These are phyloP conservation scores for Emergomyces pasteurianus DNA, from an alignment of 2,329 filamentous ascomycete genomes.

Conservation along the genomic window DNA sequence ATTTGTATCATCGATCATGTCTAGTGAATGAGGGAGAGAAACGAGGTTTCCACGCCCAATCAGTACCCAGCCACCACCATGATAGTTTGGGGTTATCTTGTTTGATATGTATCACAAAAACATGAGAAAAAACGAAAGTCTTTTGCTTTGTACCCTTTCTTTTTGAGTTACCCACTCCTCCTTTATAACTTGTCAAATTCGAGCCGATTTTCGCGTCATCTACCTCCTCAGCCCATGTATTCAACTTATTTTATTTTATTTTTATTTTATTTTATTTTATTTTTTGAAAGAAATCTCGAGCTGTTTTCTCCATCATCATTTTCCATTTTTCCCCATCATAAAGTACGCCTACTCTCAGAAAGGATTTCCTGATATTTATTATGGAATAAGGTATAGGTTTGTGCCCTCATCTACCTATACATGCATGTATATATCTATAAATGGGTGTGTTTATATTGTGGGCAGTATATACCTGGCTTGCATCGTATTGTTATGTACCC, in stretches of 20 bases:
- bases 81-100: slow-evolving; percentile 21
- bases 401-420: slow-evolving; percentile 6
- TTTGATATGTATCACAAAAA: slow-evolving; percentile 23
- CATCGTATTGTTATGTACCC: background rate
- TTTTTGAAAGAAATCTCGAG: no score
- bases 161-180: background rate
- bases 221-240: background rate
- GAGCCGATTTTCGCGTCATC: background rate
- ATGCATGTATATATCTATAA: slow-evolving; percentile 5
- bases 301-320: background rate
- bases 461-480: slow-evolving; percentile 2
- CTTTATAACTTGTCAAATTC: background rate
- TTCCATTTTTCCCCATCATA: background rate
- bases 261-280: no score
- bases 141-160: slow-evolving; percentile 2
- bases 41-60: background rate
- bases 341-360: background rate
- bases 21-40: slow-evolving; percentile 16
- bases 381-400: background rate
- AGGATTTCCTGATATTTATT: background rate
- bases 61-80: slow-evolving; percentile 10
- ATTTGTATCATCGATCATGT: slow-evolving; percentile 37
- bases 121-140: background rate
- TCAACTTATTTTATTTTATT: background rate
- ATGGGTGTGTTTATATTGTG: background rate